Percentiles rank a stretch among this genome's conserved stretches.
Evolutionary conservation across 2,329 filamentous ascomycete genomes (phyloP).

Genomic region (Epichloe bromicola): DNA sequence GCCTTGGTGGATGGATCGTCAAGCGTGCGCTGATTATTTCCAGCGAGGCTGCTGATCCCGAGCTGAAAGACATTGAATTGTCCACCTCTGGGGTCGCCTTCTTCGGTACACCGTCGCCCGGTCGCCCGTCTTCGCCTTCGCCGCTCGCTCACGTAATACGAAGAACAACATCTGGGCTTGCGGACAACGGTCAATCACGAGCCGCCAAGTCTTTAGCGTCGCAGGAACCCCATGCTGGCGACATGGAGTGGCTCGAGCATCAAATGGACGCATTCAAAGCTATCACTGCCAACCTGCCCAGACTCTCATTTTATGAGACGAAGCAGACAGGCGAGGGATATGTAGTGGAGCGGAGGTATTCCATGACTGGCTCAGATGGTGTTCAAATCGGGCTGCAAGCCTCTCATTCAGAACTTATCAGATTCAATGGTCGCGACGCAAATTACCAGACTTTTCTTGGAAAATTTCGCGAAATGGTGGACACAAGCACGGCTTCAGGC

Average conservation of each 20-base stretch:
- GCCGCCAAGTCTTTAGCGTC: not conserved
- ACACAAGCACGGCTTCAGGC: constrained; percentile 5
- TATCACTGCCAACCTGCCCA: constrained; percentile 11
- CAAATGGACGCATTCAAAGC: constrained; percentile 17
- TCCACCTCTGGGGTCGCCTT: constrained; percentile 17
- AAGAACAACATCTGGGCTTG: constrained; percentile 11
- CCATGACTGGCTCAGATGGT: constrained; percentile 14
- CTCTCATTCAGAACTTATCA: constrained; percentile 13
- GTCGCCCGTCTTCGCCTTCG: constrained; percentile 12
- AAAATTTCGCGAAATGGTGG: constrained; percentile 13
- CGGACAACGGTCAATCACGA: constrained; percentile 2
- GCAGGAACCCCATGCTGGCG: constrained; percentile 7
- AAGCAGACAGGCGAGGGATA: constrained; percentile 12
- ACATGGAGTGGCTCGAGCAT: constrained; percentile 14
- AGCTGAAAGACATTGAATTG: constrained; percentile 12
- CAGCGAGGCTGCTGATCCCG: constrained; percentile 12
- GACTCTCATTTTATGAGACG: constrained; percentile 16
- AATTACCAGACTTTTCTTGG: constrained; percentile 13
- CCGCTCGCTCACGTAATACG: constrained; percentile 14
- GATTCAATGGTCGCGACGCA: constrained; percentile 13
- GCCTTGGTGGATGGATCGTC: constrained; percentile 17
- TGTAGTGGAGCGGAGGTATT: constrained; percentile 13
- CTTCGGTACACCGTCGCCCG: constrained; percentile 14
- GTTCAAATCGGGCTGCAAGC: constrained; percentile 11
- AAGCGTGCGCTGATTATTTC: constrained; percentile 16